Evolutionary conservation across 345 rosid genomes (phyloP), one percentile per base, ranked within the genome.

Genomic region (Leavenworthia alabamica): DNA sequence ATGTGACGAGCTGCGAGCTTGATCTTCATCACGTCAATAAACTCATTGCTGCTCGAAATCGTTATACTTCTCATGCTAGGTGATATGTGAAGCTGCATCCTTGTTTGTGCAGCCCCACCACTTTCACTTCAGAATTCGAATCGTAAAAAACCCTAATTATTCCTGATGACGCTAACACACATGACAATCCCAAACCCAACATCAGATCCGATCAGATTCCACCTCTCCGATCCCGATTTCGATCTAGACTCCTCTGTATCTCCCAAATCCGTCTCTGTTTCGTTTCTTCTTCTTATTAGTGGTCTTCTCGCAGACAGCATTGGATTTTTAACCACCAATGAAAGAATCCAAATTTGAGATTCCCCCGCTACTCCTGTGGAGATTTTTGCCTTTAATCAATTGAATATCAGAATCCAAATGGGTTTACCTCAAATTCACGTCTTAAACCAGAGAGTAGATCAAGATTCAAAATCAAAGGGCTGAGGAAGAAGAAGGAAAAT

Each of bases 51-150:
- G 81, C 90, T 84, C 68, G 92, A 90, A 77, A 94, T 94, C 58
- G 99, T 94, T 79, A 94, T 86, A 75, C 99, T 94, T 88, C 97
- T 94, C 99, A 94, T 94, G 85, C 99, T 90, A 77, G 95, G 97
- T 80, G 99, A 94, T 85, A 94, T 75, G 90, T 86, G 96, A 86
- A 94, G 99, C 97, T 84, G 99, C 99, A 94, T 94, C 80, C 82
- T 90, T 83, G 66, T 71, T 79, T 68, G 80, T 62, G 92, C 95
- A 81, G 92, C 90, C 81, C 70, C 89, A 66, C 81, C 47, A 57
- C 71, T 64, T 56, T 57, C 52, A 44, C 52, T 5, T n/a, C 47
- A 39, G 36, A 42, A 14, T 42, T 33, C 56, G 64, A 56, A 17
- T 40, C 62, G 13, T 26, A 26, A 8, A 29, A 73, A 56, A 29